Evolutionary conservation across 352 stramenopile species (phyloP).

Genomic region (Pythium sp.): DNA sequence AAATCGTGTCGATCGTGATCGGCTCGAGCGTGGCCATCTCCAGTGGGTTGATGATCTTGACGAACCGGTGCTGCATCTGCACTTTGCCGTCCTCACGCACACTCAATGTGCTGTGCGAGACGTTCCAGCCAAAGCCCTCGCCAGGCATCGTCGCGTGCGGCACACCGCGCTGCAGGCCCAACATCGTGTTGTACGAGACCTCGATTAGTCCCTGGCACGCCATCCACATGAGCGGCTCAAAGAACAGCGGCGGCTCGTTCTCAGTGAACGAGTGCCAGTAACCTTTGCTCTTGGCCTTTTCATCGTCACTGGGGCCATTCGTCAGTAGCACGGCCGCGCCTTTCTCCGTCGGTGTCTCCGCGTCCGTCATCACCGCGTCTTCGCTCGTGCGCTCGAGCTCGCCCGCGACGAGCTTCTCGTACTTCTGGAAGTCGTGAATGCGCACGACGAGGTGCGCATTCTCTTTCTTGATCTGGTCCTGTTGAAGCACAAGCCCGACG

Average conservation of each 20-base stretch:
- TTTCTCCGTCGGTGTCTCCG: neutral
- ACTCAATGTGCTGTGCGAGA: slow-evolving; percentile 1
- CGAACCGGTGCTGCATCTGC: slow-evolving; percentile 36
- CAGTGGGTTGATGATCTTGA: slow-evolving; percentile 29
- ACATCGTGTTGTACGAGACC: slow-evolving; percentile 9
- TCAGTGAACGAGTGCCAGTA: slow-evolving; percentile 18
- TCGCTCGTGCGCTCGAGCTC: slow-evolving; percentile 9
- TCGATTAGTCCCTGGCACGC: slow-evolving; percentile 4
- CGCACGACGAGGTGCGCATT: slow-evolving; percentile 9
- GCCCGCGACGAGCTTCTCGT: slow-evolving; percentile 11
- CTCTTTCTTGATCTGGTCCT: slow-evolving; percentile 18
- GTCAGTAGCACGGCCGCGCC: neutral
- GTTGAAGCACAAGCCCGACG: slow-evolving; percentile 13
- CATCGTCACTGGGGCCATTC: neutral
- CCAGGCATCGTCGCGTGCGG: neutral
- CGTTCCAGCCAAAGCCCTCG: slow-evolving; percentile 12
- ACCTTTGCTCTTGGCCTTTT: neutral
- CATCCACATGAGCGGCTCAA: slow-evolving; percentile 9
- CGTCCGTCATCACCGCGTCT: neutral
- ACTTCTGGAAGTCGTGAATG: slow-evolving; percentile 14
- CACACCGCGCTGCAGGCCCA: slow-evolving; percentile 3
- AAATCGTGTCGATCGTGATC: slow-evolving; percentile 32
- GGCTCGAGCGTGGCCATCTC: slow-evolving; percentile 20
- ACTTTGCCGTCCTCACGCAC: slow-evolving; percentile 1
- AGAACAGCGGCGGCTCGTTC: slow-evolving; percentile 13